phyloP scores from a whole-genome alignment of 768 basidiomycete genomes.

The Suillus variegatus region DNA sequence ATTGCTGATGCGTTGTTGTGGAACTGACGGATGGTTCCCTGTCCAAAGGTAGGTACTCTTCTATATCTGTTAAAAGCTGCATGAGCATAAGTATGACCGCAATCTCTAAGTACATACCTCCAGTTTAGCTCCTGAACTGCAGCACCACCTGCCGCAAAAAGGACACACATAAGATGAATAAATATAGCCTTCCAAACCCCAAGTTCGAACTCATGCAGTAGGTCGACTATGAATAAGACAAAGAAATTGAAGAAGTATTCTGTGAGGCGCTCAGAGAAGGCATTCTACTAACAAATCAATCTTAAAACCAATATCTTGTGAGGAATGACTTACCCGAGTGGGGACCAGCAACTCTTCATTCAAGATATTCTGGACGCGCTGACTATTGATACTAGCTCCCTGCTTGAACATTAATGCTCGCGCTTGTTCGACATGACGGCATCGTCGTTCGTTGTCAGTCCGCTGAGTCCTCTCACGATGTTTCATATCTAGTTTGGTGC shows the following conservation, averaged over 20 bases:
- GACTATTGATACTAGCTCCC: background rate
- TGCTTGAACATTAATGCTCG: background rate
- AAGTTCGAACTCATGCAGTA: constrained; percentile 20
- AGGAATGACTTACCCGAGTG: background rate
- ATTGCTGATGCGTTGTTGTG: no score
- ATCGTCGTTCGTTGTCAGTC: background rate
- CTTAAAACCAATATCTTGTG: background rate
- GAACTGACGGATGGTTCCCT: no score
- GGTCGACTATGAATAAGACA: constrained; percentile 13
- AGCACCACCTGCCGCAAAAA: constrained; percentile 9
- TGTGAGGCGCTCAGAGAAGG: constrained; percentile 30
- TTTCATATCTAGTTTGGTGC: background rate
- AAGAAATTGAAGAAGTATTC: constrained; percentile 8
- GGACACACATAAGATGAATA: constrained; percentile 16
- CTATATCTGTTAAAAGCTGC: background rate
- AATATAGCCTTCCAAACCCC: constrained; percentile 20
- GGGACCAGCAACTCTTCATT: constrained; percentile 13
- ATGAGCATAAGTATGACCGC: background rate
- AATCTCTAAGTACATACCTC: constrained; percentile 10
- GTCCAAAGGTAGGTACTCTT: background rate
- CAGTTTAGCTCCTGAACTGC: constrained; percentile 11
- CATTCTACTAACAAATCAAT: constrained; percentile 33
- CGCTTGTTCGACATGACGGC: background rate
- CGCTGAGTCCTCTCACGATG: background rate
- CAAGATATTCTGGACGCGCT: background rate